Percentiles rank a stretch among this genome's conserved stretches.
These are phyloP conservation scores for Stentor coeruleus DNA, from an alignment of 73 alveolate genomes.

Conservation along the genomic window DNA sequence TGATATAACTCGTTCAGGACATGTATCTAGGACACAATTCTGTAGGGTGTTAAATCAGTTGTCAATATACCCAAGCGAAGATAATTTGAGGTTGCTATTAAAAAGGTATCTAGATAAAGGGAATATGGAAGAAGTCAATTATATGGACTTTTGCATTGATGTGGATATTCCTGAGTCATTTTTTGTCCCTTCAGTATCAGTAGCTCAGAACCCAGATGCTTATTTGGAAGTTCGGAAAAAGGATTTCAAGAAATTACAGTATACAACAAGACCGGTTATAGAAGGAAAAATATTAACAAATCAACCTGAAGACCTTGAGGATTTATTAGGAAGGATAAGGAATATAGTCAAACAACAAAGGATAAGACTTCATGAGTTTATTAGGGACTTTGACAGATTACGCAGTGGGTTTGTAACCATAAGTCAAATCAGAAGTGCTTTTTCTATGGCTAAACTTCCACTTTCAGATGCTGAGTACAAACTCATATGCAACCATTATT, in stretches of 20 bases:
- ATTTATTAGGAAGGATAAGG: slow-evolving; percentile 79
- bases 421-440: slow-evolving; percentile 81
- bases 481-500: slow-evolving; percentile 54
- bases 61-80: slow-evolving; percentile 64
- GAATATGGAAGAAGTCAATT: slow-evolving; percentile 86
- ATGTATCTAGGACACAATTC: slow-evolving; percentile 77
- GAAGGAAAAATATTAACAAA: slow-evolving; percentile 18
- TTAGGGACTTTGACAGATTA: slow-evolving; percentile 92
- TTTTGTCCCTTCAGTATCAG: slow-evolving; percentile 52
- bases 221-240: slow-evolving; percentile 29
- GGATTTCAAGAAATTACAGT: slow-evolving; percentile 24
- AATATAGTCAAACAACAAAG: slow-evolving; percentile 72
- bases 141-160: slow-evolving; percentile 79
- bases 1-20: slow-evolving; percentile 76
- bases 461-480: slow-evolving; percentile 81
- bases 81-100: slow-evolving; percentile 51
- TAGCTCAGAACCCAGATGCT: slow-evolving; percentile 44
- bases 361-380: slow-evolving; percentile 81
- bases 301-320: slow-evolving; percentile 83
- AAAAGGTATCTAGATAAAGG: slow-evolving; percentile 87
- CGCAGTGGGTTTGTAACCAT: slow-evolving; percentile 86
- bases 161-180: slow-evolving; percentile 82
- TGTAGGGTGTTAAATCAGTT: slow-evolving; percentile 74
- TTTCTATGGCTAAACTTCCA: slow-evolving; percentile 85
- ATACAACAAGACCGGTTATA: slow-evolving; percentile 19